A percentile compares a stretch with the other conserved stretches of the same genome.
phyloP scores from a whole-genome alignment of 2,329 filamentous ascomycete species.

The Rhynchosporium graminicola region DNA sequence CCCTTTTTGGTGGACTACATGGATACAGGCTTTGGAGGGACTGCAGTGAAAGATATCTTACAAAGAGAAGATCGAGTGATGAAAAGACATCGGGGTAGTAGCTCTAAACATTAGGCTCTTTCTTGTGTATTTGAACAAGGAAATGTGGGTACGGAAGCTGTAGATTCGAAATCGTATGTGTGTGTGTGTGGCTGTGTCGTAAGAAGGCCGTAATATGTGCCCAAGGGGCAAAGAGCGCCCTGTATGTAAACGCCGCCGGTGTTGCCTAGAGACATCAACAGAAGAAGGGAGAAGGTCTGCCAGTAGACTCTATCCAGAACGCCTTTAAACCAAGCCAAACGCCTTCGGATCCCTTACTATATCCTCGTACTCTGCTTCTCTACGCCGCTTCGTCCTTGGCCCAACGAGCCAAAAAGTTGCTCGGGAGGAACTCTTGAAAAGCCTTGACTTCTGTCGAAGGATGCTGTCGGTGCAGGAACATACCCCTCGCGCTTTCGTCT shows the following conservation, averaged over 20 bases:
- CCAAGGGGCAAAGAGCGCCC: slow-evolving; percentile 23
- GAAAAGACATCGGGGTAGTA: slow-evolving; percentile 28
- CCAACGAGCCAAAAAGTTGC: slow-evolving; percentile 46
- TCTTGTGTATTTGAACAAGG: slow-evolving; percentile 24
- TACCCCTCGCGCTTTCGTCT: slow-evolving; percentile 80
- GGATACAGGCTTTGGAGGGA: slow-evolving; percentile 34
- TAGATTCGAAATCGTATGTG: slow-evolving; percentile 25
- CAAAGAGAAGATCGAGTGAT: slow-evolving; percentile 35
- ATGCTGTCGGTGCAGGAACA: slow-evolving; percentile 69
- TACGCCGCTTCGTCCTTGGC: slow-evolving; percentile 35
- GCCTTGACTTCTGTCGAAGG: slow-evolving; percentile 60
- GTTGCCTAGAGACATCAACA: slow-evolving; percentile 35
- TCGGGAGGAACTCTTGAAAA: slow-evolving; percentile 62
- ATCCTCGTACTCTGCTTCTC: slow-evolving; percentile 38
- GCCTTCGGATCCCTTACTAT: slow-evolving; percentile 35
- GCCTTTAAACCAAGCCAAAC: slow-evolving; percentile 34
- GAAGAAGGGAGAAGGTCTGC: slow-evolving; percentile 31
- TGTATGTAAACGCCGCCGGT: slow-evolving; percentile 32
- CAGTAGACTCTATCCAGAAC: slow-evolving; percentile 38
- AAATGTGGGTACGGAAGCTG: slow-evolving; percentile 22
- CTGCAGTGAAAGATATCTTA: slow-evolving; percentile 34
- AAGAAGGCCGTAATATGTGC: slow-evolving; percentile 29
- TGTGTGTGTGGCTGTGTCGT: slow-evolving; percentile 25
- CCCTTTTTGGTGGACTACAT: slow-evolving; percentile 19
- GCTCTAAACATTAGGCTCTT: slow-evolving; percentile 38